These are phyloP conservation scores for Globisporangium solare DNA, from an alignment of 352 stramenopile genomes.

Conservation along the genomic window DNA sequence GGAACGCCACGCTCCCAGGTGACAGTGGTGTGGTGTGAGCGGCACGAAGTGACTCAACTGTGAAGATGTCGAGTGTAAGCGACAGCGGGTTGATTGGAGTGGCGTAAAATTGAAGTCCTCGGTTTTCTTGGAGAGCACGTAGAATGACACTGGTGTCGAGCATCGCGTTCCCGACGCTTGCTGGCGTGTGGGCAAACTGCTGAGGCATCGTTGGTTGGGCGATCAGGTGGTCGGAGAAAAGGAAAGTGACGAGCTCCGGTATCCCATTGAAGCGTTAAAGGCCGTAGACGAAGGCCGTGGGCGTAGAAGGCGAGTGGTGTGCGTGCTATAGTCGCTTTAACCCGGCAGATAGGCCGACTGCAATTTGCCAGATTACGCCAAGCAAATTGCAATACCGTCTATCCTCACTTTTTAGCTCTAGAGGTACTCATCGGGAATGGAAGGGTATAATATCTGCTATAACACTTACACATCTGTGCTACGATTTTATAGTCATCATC, in stretches of 20 bases:
- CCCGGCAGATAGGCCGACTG: too few species aligned
- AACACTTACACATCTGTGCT: too few species aligned
- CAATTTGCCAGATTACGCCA: too few species aligned
- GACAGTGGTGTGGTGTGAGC: neutral
- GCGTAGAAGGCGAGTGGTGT: too few species aligned
- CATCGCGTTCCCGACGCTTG: neutral
- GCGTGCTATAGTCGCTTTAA: too few species aligned
- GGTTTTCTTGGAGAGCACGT: neutral
- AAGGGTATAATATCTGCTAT: too few species aligned
- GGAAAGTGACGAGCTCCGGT: neutral
- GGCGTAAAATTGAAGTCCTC: neutral
- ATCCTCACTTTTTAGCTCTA: too few species aligned
- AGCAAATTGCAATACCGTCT: too few species aligned
- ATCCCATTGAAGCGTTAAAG: too few species aligned
- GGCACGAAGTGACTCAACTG: neutral
- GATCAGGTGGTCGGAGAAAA: neutral
- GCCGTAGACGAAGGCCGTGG: too few species aligned
- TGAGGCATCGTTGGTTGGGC: neutral
- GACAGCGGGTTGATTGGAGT: neutral
- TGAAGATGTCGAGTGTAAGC: constrained; percentile 5
- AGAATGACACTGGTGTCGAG: neutral
- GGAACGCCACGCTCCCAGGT: neutral
- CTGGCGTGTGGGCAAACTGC: neutral
- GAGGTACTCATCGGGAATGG: too few species aligned
- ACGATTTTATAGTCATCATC: too few species aligned